These are phyloP conservation scores for Balansia obtecta DNA, from an alignment of 2,329 filamentous ascomycete species.

Conservation along the genomic window DNA sequence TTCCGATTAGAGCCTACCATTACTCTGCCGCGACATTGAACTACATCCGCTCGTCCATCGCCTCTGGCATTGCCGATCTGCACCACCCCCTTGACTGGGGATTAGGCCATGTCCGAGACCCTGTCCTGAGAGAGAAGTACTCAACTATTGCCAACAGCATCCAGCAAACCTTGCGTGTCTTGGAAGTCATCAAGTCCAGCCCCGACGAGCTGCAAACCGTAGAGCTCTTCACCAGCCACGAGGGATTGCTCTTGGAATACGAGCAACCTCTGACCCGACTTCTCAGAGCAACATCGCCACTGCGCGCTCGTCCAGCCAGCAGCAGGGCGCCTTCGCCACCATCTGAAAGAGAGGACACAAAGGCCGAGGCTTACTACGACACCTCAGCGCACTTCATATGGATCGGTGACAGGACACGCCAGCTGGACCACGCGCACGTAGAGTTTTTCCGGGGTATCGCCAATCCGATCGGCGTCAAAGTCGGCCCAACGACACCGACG, in stretches of 20 bases:
- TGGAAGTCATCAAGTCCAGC: constrained; percentile 83
- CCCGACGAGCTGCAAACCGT: constrained; percentile 78
- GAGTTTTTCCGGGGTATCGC: constrained; percentile 95
- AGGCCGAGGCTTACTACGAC: constrained; percentile 75
- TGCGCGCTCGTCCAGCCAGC: constrained; percentile 1
- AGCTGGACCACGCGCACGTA: constrained; percentile 85
- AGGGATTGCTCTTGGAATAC: constrained; percentile 88
- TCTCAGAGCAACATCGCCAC: constrained; percentile 47
- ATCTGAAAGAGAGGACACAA: constrained; percentile 14
- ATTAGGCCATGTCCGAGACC: constrained; percentile 79
- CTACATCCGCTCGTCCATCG: constrained; percentile 73
- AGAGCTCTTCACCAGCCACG: constrained; percentile 90
- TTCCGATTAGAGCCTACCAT: constrained; percentile 64
- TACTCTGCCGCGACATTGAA: constrained; percentile 92
- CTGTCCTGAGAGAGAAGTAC: constrained; percentile 76
- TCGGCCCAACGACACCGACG: constrained; percentile 72
- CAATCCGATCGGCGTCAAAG: constrained; percentile 94
- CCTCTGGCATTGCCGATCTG: constrained; percentile 84
- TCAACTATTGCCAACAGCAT: constrained; percentile 73
- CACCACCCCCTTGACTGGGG: constrained; percentile 93
- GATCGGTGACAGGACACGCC: constrained; percentile 93
- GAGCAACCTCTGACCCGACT: constrained; percentile 76
- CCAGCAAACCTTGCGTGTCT: constrained; percentile 84
- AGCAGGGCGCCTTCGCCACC: constrained; percentile 29
- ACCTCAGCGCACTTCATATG: constrained; percentile 95